Conservation (phyloP, 164 flowering plant species). For the Platanus orientalis region DNA sequence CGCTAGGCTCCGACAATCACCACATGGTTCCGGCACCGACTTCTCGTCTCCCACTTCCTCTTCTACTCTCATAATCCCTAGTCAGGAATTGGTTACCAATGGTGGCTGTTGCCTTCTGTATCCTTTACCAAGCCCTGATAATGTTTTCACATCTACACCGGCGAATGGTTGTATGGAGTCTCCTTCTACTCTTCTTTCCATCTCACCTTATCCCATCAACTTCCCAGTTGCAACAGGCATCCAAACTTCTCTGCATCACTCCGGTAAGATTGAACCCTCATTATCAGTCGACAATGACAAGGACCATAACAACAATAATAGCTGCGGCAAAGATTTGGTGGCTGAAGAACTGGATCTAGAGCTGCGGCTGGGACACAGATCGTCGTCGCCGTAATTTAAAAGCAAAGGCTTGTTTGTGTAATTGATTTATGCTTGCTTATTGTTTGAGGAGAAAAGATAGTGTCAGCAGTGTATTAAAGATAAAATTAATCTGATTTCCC, state of each 20-base stretch:
- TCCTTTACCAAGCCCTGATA: constrained; percentile 40
- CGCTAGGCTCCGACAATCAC: constrained; percentile 51
- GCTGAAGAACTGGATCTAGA: constrained; percentile 68
- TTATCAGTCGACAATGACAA: neutral
- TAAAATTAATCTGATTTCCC: neutral
- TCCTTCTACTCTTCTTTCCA: constrained; percentile 39
- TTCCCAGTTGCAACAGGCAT: constrained; percentile 12
- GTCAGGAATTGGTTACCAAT: constrained; percentile 37
- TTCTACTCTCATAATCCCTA: constrained; percentile 36
- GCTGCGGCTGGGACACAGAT: constrained; percentile 63
- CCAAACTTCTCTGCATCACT: constrained; percentile 13
- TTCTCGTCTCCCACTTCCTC: constrained; percentile 22
- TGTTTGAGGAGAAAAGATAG: constrained; percentile 8
- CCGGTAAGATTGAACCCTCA: constrained; percentile 14
- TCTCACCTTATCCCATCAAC: constrained; percentile 29
- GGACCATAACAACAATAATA: neutral
- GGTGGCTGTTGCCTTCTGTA: constrained; percentile 48
- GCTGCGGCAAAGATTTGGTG: constrained; percentile 8
- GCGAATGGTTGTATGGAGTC: constrained; percentile 26
- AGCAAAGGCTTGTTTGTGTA: neutral
- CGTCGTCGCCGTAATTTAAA: constrained; percentile 13
- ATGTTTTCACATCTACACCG: constrained; percentile 15
- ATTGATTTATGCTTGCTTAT: neutral
- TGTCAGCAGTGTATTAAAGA: constrained; percentile 9
- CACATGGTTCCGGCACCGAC: constrained; percentile 17